phyloP scores from a whole-genome alignment of 257 asterid species.

The Nicotiana sylvestris region DNA sequence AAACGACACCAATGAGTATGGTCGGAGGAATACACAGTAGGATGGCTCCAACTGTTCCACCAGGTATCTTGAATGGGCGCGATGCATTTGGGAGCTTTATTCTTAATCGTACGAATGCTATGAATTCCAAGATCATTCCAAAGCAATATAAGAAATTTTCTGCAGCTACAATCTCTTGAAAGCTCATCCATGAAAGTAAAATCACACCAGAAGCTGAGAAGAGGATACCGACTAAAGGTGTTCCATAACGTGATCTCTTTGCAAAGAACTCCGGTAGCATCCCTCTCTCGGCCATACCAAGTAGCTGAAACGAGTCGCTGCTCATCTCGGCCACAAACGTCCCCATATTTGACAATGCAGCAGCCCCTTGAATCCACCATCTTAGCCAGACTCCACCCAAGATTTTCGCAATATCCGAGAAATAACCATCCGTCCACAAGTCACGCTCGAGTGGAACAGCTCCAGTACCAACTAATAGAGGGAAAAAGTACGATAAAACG shows the following conservation, averaged over 20 bases:
- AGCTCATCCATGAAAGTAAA: constrained; percentile 62
- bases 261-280: constrained; percentile 59
- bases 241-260: constrained; percentile 55
- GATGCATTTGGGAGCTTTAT: constrained; percentile 38
- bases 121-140: constrained; percentile 59
- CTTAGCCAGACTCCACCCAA: constrained; percentile 65
- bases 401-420: constrained; percentile 47
- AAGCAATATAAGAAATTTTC: constrained; percentile 65
- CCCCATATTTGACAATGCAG: constrained; percentile 70
- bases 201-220: constrained; percentile 65
- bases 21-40: constrained; percentile 54
- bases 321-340: constrained; percentile 78
- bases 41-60: constrained; percentile 49
- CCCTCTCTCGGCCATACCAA: constrained; percentile 80
- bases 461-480: constrained; percentile 49
- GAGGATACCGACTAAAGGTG: constrained; percentile 57
- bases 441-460: constrained; percentile 49
- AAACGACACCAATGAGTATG: constrained; percentile 36
- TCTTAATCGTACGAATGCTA: constrained; percentile 52
- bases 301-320: constrained; percentile 65
- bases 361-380: constrained; percentile 68
- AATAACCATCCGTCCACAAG: constrained; percentile 59
- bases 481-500: constrained; percentile 52
- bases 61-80: constrained; percentile 64
- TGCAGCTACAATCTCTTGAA: constrained; percentile 66